Evolutionary conservation across 352 stramenopile species (phyloP), one percentile per base, ranked within the genome.

Genomic region (Globisporangium cederbergense): DNA sequence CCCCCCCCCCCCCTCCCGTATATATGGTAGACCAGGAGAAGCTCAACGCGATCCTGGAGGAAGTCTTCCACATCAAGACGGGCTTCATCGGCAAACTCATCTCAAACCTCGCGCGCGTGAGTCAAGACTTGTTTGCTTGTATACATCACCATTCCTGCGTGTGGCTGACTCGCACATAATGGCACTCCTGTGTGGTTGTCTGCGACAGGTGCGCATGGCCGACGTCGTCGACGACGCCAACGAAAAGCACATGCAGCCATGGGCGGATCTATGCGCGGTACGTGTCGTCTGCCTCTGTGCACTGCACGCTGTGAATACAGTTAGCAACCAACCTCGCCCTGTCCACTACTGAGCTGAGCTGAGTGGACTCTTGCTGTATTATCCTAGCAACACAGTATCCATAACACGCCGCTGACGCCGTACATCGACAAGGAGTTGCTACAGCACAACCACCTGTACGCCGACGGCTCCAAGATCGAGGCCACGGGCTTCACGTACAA

Each of bases 371-470:
- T 25, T n/a, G 34, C 70, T 49, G 38, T 43, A 28, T 3, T 61
- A 51, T 36, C 32, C 4, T 64, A 93, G 81, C 72, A 87, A 64
- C 68, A 93, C 59, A 76, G 70, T 30, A 91, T 96, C 72, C 83
- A 72, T 65, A 94, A 93, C 76, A 93, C 87, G 58, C 87, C 87
- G 34, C 67, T 94, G 62, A 91, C 83, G 55, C 87, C 87, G 30
- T 95, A 94, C 79, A 93, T 95, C 58, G 87, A 95, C 73, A 93
- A 92, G 72, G 87, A 95, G 68, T 65, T 95, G 67, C 67, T 95
- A 56, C 78, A 88, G 64, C 85, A 93, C 68, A 93, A 94, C 68
- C 87, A 94, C 52, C 68, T 95, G 14, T 94, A 88, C 68, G 73
- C 75, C 9, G 72, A 92, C 57, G 85, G 87, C 59, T 81, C 78